Evolutionary conservation across 129 eudicot genomes (phyloP).

Genomic region (Centaurea solstitialis): DNA sequence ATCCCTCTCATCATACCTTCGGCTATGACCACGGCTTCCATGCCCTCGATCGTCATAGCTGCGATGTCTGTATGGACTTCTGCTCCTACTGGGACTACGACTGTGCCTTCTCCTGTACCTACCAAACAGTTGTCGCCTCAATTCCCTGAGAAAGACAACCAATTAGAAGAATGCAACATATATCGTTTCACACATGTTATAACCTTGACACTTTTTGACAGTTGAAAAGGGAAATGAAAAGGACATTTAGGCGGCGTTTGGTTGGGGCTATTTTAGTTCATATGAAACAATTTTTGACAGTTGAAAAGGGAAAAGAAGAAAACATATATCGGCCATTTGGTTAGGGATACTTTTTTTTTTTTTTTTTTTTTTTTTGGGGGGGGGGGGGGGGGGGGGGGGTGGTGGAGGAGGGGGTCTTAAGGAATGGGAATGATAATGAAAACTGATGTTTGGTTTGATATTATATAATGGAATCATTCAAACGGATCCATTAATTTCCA

Average conservation of each 20-base stretch:
- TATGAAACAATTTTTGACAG: background rate
- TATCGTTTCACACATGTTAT: background rate
- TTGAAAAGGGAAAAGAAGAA: background rate
- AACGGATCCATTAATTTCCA: too few relatives aligned
- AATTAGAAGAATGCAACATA: conserved; percentile 2
- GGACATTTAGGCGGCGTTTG: background rate
- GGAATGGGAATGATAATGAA: too few relatives aligned
- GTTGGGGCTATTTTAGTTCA: too few relatives aligned
- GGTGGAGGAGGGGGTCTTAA: too few relatives aligned
- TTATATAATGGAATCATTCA: too few relatives aligned
- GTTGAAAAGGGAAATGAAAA: background rate
- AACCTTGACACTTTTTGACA: background rate
- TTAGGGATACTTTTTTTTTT: too few relatives aligned
- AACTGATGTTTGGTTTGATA: too few relatives aligned
- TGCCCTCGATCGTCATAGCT: conserved; percentile 85
- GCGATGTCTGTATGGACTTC: conserved; percentile 77
- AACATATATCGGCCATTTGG: background rate
- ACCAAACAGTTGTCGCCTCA: conserved; percentile 75
- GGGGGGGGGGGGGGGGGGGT: too few relatives aligned
- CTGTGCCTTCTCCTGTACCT: conserved; percentile 69
- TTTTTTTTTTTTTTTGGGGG: too few relatives aligned
- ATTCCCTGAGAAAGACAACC: conserved; percentile 46
- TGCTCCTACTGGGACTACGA: conserved; percentile 74
- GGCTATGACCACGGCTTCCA: conserved; percentile 59
- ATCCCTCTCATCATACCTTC: conserved; percentile 71